Conservation (phyloP, 805 yeast genomes). For the Hanseniaspora valbyensis region DNA sequence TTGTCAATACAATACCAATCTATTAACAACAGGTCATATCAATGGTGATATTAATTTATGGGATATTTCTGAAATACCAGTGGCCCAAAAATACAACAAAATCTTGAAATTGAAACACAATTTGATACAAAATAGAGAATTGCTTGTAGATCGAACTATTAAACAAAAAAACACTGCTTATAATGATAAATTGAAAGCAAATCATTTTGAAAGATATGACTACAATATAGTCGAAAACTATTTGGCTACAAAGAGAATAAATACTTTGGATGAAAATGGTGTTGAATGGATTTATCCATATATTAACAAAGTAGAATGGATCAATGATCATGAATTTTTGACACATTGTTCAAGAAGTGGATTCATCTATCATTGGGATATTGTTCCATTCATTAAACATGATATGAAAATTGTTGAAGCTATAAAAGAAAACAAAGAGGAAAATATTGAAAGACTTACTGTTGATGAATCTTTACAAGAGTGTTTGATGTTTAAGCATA, state of each 20-base stretch:
- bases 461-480: background rate
- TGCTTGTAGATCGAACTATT: background rate
- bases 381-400: background rate
- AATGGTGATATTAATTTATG: conserved; percentile 12
- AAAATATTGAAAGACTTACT: background rate
- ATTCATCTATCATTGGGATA: conserved; percentile 10
- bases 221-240: conserved; percentile 8
- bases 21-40: background rate
- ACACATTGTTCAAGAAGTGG: conserved; percentile 13
- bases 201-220: background rate
- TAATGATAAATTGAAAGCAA: background rate
- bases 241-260: conserved; percentile 4
- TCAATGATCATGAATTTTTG: background rate
- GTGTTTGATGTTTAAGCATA: conserved; percentile 2
- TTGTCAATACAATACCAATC: background rate
- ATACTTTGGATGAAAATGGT: conserved; percentile 11
- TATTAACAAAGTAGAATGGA: conserved; percentile 3
- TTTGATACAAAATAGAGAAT: conserved; percentile 12
- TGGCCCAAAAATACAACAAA: background rate
- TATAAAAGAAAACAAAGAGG: background rate
- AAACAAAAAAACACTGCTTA: background rate
- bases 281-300: conserved; percentile 14
- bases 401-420: background rate
- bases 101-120: conserved; percentile 1
- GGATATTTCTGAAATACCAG: background rate